Conservation (phyloP, 2,329 filamentous ascomycete species). For the Fusarium sp. region DNA sequence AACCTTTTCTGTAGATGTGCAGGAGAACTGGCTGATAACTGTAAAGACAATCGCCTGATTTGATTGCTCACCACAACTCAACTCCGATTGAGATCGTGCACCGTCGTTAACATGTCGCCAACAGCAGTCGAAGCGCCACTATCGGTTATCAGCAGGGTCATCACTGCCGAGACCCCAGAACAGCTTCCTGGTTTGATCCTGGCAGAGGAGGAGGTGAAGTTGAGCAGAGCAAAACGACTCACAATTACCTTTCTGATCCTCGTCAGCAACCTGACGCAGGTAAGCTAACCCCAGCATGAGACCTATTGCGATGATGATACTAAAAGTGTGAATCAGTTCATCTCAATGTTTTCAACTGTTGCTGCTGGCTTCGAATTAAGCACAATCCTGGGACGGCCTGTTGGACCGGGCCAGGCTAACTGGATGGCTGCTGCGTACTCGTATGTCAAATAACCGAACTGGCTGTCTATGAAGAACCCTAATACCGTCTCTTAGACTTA, state of each 20-base stretch:
- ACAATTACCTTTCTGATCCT: neutral
- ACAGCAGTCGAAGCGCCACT: no score
- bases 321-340: constrained; percentile 41
- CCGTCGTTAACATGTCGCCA: no score
- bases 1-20: no score
- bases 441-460: constrained; percentile 38
- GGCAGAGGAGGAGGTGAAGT: neutral
- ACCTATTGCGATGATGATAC: neutral
- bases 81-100: no score
- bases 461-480: neutral
- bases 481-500: constrained; percentile 53
- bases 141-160: neutral
- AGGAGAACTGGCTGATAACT: no score
- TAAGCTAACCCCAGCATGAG: neutral
- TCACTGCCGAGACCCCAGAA: neutral
- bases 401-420: constrained; percentile 52
- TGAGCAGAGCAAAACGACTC: neutral
- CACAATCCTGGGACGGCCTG: constrained; percentile 46
- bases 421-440: constrained; percentile 59
- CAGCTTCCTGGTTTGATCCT: neutral
- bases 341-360: constrained; percentile 51
- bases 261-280: neutral
- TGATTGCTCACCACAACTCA: no score
- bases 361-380: constrained; percentile 50
- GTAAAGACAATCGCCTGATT: no score